These are phyloP conservation scores for Globisporangium ultimum DNA, from an alignment of 352 stramenopile species.

Conservation along the genomic window DNA sequence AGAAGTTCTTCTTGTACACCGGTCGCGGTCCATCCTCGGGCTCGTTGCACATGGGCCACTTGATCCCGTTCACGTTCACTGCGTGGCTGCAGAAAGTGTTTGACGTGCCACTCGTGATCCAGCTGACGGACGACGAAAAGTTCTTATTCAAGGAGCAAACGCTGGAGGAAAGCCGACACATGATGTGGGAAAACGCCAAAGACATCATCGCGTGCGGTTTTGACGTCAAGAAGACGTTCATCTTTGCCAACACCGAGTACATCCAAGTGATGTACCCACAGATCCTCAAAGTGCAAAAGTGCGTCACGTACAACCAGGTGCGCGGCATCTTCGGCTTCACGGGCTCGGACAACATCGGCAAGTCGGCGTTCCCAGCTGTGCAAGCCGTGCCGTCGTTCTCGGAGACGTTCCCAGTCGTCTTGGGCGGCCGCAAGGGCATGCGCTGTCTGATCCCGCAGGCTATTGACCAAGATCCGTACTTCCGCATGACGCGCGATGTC, in stretches of 20 bases:
- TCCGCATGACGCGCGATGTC: slow-evolving; percentile 98
- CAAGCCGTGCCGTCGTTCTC: slow-evolving; percentile 98
- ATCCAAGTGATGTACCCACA: slow-evolving; percentile 99
- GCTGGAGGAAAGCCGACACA: slow-evolving; percentile 82
- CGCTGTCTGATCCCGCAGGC: slow-evolving; percentile 99
- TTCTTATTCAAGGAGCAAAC: slow-evolving; percentile 99
- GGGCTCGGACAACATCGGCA: slow-evolving; percentile 97
- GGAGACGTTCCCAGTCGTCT: slow-evolving; percentile 93
- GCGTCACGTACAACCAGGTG: slow-evolving; percentile 96
- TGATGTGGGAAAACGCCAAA: slow-evolving; percentile 99
- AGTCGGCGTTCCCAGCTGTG: slow-evolving; percentile 98
- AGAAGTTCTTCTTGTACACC: slow-evolving; percentile 99
- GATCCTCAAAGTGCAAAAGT: slow-evolving; percentile 99
- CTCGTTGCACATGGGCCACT: slow-evolving; percentile 98
- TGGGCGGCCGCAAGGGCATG: slow-evolving; percentile 86
- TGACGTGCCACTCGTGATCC: slow-evolving; percentile 98
- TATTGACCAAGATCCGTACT: slow-evolving; percentile 99
- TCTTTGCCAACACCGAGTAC: slow-evolving; percentile 99
- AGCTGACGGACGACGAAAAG: slow-evolving; percentile 99
- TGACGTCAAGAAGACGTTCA: slow-evolving; percentile 98
- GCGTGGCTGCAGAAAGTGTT: slow-evolving; percentile 98
- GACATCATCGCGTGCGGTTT: slow-evolving; percentile 99
- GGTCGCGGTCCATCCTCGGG: slow-evolving; percentile 96
- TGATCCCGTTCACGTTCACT: slow-evolving; percentile 99
- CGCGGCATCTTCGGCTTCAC: slow-evolving; percentile 99